Base-by-base conservation (phyloP, 2,329 filamentous ascomycete genomes). In the Botryotinia convoluta region DNA sequence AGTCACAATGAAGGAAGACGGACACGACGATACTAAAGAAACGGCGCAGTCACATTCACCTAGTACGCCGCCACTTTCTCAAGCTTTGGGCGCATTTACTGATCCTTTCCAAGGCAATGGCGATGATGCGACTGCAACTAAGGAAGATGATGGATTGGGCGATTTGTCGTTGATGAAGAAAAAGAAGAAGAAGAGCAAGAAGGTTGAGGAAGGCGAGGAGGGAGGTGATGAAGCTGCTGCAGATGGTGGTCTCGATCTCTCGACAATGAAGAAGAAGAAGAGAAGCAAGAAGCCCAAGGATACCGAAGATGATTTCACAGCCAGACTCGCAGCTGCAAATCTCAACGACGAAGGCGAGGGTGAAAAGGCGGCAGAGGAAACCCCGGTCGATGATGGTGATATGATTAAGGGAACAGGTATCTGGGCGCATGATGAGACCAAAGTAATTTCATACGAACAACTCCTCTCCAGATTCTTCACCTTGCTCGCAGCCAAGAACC, bases 131-230 rank as follows among this genome's bases (percentile, higher is more conserved):
- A 57, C 57, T 29, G 45, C 71, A n/a, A 68, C 54, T 29, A 54
- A 67, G 20, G 72, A 48, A 63, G 71, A 69, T 37, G 74, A 75
- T 54, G 82, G 83, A 54, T 75, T 74, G 51, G 74, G 77, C 51
- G 78, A 80, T n/a, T 91, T 89, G 81, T 88, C 88, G 67, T 85
- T 92, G 74, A 90, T 91, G 82, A 94, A 94, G 84, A 94, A 94
- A 84, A 98, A 98, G 82, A 94, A 94, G 84, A 94, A 94, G 84
- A 98, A 98, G 87, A 98, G 97, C 86, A 92, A 92, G 88, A 92
- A 91, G 81, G 87, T 86, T 77, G 90, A 88, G 82, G 84, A 89
- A 74, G 89, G 91, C 77, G 88, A 90, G 74, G 85, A 89, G 73
- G 87, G 90, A 76, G 86, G 90, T 71, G 87, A 89, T 76, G 80